Evolutionary conservation across 2,329 filamentous ascomycete genomes (phyloP).

Genomic region (Fusarium austroafricanum): DNA sequence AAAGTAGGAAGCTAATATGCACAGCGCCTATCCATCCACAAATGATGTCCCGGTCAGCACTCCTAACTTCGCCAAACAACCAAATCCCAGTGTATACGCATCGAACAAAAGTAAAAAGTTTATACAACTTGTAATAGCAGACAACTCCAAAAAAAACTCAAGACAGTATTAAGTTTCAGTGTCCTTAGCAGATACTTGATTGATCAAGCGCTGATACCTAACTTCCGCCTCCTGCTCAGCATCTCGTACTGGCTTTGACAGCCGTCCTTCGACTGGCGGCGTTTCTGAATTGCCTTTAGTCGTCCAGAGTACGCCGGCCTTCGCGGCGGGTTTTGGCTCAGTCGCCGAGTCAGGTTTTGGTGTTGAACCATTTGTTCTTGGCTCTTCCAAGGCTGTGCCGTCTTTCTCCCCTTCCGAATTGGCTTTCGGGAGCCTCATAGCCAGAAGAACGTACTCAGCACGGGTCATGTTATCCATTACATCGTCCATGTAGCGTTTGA

Average conservation of each 20-base stretch:
- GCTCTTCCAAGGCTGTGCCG: slow-evolving; percentile 45
- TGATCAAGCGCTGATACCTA: slow-evolving; percentile 54
- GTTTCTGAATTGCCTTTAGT: slow-evolving; percentile 43
- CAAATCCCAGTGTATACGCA: slow-evolving; percentile 24
- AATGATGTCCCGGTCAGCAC: slow-evolving; percentile 36
- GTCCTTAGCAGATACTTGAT: slow-evolving; percentile 52
- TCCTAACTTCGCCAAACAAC: slow-evolving; percentile 37
- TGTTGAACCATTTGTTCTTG: slow-evolving; percentile 48
- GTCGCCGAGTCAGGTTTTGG: slow-evolving; percentile 47
- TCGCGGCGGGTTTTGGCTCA: slow-evolving; percentile 39
- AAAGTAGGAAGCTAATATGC: slow-evolving; percentile 7
- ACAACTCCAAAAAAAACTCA: background rate
- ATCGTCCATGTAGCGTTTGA: slow-evolving; percentile 75
- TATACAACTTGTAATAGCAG: slow-evolving; percentile 19
- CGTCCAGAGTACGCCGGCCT: slow-evolving; percentile 53
- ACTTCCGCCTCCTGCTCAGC: slow-evolving; percentile 52
- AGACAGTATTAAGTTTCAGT: slow-evolving; percentile 24
- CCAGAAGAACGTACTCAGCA: slow-evolving; percentile 73
- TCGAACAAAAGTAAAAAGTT: slow-evolving; percentile 31
- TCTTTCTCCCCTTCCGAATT: slow-evolving; percentile 49
- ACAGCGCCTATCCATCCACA: slow-evolving; percentile 25
- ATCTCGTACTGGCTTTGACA: slow-evolving; percentile 47
- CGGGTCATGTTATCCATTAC: slow-evolving; percentile 77
- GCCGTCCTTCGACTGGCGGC: slow-evolving; percentile 28
- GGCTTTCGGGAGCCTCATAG: slow-evolving; percentile 71